Evolutionary conservation across 805 yeast species (phyloP).

Genomic region (Ogataea dorogensis): DNA sequence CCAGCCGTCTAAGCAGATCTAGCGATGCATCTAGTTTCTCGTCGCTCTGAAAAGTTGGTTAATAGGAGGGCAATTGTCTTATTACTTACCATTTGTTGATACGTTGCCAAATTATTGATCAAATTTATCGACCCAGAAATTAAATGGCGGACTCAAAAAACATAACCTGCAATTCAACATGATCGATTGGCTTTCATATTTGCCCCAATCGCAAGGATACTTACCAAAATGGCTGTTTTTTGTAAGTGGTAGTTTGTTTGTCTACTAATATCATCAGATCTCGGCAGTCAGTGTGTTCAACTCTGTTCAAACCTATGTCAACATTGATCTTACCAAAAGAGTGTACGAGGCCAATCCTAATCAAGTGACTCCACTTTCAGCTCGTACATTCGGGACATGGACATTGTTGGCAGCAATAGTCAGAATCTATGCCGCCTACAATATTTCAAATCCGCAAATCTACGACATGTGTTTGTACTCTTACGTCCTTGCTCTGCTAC

Average conservation of each 20-base stretch:
- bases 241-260: slow-evolving; percentile 34
- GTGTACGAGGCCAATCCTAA: slow-evolving; percentile 70
- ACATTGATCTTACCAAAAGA: slow-evolving; percentile 67
- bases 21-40: slow-evolving; percentile 73
- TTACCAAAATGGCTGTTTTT: slow-evolving; percentile 78
- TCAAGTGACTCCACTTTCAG: slow-evolving; percentile 64
- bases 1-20: slow-evolving; percentile 71
- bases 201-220: slow-evolving; percentile 50
- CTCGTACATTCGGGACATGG: slow-evolving; percentile 99
- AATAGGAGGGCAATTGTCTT: neutral
- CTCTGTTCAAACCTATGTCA: slow-evolving; percentile 78
- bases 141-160: slow-evolving; percentile 9
- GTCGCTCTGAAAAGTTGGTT: slow-evolving; percentile 29
- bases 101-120: slow-evolving; percentile 8
- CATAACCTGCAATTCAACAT: neutral
- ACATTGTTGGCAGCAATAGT: slow-evolving; percentile 82
- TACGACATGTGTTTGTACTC: slow-evolving; percentile 79
- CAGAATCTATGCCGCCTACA: slow-evolving; percentile 83
- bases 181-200: slow-evolving; percentile 25
- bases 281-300: slow-evolving; percentile 92
- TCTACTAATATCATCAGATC: slow-evolving; percentile 34
- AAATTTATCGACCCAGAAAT: slow-evolving; percentile 4
- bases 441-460: slow-evolving; percentile 64
- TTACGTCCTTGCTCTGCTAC: slow-evolving; percentile 77
- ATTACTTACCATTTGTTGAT: slow-evolving; percentile 9